Conservation (phyloP, 306 rosid genomes). For the Medicago arabica region DNA sequence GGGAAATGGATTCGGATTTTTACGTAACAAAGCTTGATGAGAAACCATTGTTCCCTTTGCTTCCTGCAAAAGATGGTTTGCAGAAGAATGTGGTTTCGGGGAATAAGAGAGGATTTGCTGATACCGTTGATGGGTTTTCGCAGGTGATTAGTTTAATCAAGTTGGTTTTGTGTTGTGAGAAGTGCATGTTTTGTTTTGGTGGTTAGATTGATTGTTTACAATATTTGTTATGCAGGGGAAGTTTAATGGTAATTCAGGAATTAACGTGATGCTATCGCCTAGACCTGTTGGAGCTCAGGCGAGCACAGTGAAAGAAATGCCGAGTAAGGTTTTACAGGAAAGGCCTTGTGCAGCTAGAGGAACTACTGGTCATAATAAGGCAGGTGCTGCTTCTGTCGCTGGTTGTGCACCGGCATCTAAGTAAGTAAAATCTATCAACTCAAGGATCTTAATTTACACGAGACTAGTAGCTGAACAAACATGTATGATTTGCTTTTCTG, state of each 20-base stretch:
- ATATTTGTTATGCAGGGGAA: constrained; percentile 64
- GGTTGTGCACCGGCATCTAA: constrained; percentile 80
- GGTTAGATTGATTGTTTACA: constrained; percentile 49
- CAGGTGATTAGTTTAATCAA: constrained; percentile 54
- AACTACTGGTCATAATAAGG: constrained; percentile 52
- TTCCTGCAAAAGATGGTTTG: constrained; percentile 83
- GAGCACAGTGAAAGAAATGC: constrained; percentile 54
- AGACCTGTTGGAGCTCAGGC: constrained; percentile 72
- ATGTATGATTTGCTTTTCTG: not conserved
- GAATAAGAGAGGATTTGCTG: constrained; percentile 90
- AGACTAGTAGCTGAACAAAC: constrained; percentile 1
- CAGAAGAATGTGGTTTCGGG: constrained; percentile 77
- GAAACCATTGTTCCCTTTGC: constrained; percentile 82
- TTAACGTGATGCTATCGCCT: constrained; percentile 64
- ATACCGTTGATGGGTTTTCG: constrained; percentile 73
- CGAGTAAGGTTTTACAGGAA: constrained; percentile 70
- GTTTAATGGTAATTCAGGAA: constrained; percentile 63
- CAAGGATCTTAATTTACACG: not conserved
- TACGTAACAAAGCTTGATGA: constrained; percentile 68
- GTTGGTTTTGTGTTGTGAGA: constrained; percentile 36
- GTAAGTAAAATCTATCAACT: constrained; percentile 56
- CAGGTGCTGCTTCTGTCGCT: constrained; percentile 54
- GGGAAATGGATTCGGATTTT: constrained; percentile 60
- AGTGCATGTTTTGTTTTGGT: constrained; percentile 45
- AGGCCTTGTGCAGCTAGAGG: constrained; percentile 63